Conservation (phyloP, 2,329 filamentous ascomycete genomes). For the Metarhizium album region DNA sequence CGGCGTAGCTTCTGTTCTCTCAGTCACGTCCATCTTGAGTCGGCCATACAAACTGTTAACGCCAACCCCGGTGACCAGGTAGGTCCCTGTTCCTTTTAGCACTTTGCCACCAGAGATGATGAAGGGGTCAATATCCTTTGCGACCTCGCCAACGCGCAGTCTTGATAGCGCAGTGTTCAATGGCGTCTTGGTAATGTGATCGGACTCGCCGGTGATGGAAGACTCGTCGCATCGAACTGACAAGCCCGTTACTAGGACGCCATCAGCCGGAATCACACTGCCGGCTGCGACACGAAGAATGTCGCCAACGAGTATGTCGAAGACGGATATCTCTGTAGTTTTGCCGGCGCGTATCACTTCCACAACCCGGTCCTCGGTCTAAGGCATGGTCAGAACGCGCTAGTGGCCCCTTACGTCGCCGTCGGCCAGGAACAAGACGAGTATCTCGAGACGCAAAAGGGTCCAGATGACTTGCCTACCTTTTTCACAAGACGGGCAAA, state of each 20-base stretch:
- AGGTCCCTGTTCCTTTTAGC: slow-evolving; percentile 34
- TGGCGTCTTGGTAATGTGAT: slow-evolving; percentile 55
- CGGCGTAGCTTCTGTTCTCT: slow-evolving; percentile 40
- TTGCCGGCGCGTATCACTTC: slow-evolving; percentile 58
- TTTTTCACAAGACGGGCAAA: slow-evolving; percentile 51
- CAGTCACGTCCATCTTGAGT: slow-evolving; percentile 44
- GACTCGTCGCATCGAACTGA: slow-evolving; percentile 57
- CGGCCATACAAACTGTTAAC: slow-evolving; percentile 42
- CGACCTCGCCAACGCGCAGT: neutral
- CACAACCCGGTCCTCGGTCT: slow-evolving; percentile 50
- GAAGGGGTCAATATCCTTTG: slow-evolving; percentile 48
- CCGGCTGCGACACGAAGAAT: slow-evolving; percentile 58
- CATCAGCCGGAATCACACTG: slow-evolving; percentile 60
- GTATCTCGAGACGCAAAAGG: too few species aligned
- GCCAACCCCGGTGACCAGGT: slow-evolving; percentile 43
- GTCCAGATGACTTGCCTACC: neutral
- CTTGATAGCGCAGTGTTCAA: slow-evolving; percentile 26
- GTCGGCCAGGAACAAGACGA: too few species aligned
- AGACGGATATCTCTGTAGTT: slow-evolving; percentile 51
- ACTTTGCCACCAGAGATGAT: slow-evolving; percentile 47
- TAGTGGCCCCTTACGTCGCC: neutral
- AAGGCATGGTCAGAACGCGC: neutral
- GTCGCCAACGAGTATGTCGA: slow-evolving; percentile 59
- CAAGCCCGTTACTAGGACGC: slow-evolving; percentile 50
- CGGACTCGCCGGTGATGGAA: slow-evolving; percentile 62